Evolutionary conservation across 192 early-diverging fungal species (phyloP).

Genomic region (Coemansia interrupta): DNA sequence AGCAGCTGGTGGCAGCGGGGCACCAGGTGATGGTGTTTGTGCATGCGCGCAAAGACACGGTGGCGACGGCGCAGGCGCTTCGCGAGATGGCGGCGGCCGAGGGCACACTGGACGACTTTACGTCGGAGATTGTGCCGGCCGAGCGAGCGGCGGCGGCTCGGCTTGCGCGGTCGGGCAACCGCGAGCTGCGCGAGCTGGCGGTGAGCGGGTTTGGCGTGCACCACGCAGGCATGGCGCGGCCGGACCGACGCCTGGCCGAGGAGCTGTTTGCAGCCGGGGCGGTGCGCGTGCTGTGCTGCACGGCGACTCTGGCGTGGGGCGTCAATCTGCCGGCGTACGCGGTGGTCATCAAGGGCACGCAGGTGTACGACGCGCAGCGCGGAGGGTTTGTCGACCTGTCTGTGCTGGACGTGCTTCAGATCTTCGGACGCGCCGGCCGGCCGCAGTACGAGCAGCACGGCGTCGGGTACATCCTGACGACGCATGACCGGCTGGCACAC

Average conservation of each 20-base stretch:
- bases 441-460: slow-evolving; percentile 89
- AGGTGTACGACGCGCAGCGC: slow-evolving; percentile 90
- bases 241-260: slow-evolving; percentile 84
- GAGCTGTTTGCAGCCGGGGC: slow-evolving; percentile 84
- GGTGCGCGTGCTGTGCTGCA: slow-evolving; percentile 86
- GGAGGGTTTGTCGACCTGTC: slow-evolving; percentile 93
- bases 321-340: slow-evolving; percentile 98
- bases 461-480: slow-evolving; percentile 91
- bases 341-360: slow-evolving; percentile 97
- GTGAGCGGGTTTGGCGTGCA: slow-evolving; percentile 85
- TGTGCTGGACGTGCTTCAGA: slow-evolving; percentile 98
- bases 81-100: slow-evolving; percentile 68
- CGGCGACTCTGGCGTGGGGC: slow-evolving; percentile 98
- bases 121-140: slow-evolving; percentile 29
- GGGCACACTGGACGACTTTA: slow-evolving; percentile 48
- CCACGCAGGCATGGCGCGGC: slow-evolving; percentile 92
- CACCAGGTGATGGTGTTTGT: slow-evolving; percentile 99
- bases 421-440: slow-evolving; percentile 97
- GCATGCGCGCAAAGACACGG: slow-evolving; percentile 96
- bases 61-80: slow-evolving; percentile 84
- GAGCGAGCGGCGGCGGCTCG: slow-evolving; percentile 57
- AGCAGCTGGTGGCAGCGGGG: slow-evolving; percentile 68
- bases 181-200: slow-evolving; percentile 86
- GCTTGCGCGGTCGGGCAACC: slow-evolving; percentile 70
- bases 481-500: slow-evolving; percentile 87